Evolutionary conservation across 2,329 filamentous ascomycete genomes (phyloP).

Genomic region (Cercospora sp.): DNA sequence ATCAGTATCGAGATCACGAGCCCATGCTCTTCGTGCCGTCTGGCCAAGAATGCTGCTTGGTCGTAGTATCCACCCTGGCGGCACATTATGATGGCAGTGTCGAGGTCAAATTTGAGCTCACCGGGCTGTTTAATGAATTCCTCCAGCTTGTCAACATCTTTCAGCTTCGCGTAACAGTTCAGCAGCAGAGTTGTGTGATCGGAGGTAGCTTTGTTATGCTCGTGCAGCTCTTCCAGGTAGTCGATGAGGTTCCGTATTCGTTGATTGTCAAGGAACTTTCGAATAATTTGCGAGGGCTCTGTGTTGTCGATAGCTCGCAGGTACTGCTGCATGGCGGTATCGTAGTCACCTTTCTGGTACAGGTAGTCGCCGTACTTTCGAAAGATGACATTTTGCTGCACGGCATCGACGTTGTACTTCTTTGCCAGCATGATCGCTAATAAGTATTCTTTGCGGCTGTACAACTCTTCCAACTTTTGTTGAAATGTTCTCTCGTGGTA

Average conservation of each 20-base stretch:
- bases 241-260: slow-evolving; percentile 96
- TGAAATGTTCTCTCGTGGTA: slow-evolving; percentile 90
- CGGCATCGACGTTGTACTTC: slow-evolving; percentile 75
- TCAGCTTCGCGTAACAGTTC: slow-evolving; percentile 97
- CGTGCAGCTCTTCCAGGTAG: slow-evolving; percentile 93
- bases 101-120: slow-evolving; percentile 92
- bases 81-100: slow-evolving; percentile 97
- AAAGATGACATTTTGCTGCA: slow-evolving; percentile 88
- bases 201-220: slow-evolving; percentile 87
- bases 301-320: slow-evolving; percentile 94
- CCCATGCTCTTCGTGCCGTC: slow-evolving; percentile 90
- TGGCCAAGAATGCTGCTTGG: slow-evolving; percentile 91
- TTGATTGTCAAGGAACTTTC: slow-evolving; percentile 97
- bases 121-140: slow-evolving; percentile 95
- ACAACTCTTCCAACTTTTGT: slow-evolving; percentile 89
- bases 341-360: slow-evolving; percentile 93
- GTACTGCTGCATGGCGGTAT: slow-evolving; percentile 99
- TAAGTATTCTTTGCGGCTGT: slow-evolving; percentile 89
- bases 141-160: slow-evolving; percentile 94
- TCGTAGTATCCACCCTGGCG: slow-evolving; percentile 95
- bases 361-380: slow-evolving; percentile 91
- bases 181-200: slow-evolving; percentile 93
- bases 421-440: slow-evolving; percentile 90
- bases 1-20: slow-evolving; percentile 94
- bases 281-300: slow-evolving; percentile 92